Evolutionary conservation across 352 stramenopile genomes (phyloP), one percentile per base, ranked within the genome.

Genomic region (Globisporangium paroecandrum): DNA sequence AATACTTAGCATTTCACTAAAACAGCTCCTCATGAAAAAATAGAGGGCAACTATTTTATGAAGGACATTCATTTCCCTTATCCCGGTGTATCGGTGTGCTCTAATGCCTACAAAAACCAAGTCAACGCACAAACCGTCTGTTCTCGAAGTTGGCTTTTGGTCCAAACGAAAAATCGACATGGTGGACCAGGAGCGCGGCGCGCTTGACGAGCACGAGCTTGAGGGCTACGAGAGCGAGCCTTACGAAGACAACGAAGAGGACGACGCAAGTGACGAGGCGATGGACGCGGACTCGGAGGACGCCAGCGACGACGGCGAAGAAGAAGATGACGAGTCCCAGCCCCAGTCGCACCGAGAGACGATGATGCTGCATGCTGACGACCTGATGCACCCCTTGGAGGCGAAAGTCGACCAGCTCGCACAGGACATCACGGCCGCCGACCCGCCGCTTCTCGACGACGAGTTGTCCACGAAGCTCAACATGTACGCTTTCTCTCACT

Each of bases 391-490:
- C 43, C 73, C 83, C 18, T 64, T 90, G 24, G 87, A 95, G 64
- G 77, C 64, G 13, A 74, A 73, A n/a, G 73, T 91, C 34, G 79
- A 81, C 27, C 80, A 88, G 41, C 69, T 95, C n/a, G 81, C 79
- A 22, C 77, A 89, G 64, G 87, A 93, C 25, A 72, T 94, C 43
- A 83, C 83, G 59, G 72, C 73, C 51, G 66, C 68, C 49, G 78
- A 78, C n/a, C 47, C 62, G 10, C 72, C 71, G n/a, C 73, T 89
- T 62, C 71, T 72, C 18, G 84, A 91, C 38, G 83, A 90, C 34
- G 82, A 89, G 38, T 68, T 88, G 32, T 86, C 78, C 58, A 78
- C 75, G 13, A 90, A 86, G 71, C 82, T 95, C 58, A 92, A 95
- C 74, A 79, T 87, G 85, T 93, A 62, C 65, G 82, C 80, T 22